Percentiles rank a stretch among this genome's conserved stretches.
phyloP scores from a whole-genome alignment of 257 asterid species.

The Fraxinus quadrangulata region DNA sequence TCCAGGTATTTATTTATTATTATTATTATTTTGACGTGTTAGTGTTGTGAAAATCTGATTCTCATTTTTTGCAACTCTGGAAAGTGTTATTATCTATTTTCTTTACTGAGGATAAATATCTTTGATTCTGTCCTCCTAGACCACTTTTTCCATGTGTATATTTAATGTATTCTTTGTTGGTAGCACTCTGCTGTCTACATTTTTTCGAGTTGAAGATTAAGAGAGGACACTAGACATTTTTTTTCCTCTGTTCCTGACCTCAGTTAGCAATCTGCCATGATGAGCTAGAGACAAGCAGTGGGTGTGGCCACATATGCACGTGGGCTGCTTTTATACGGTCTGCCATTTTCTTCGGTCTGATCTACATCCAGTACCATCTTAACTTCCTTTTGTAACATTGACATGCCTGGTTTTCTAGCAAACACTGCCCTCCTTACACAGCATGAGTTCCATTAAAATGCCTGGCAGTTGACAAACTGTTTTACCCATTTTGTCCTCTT shows the following conservation, averaged over 20 bases:
- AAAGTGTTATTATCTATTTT: background rate
- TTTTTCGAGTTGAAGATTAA: background rate
- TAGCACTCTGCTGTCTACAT: background rate
- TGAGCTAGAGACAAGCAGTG: no score
- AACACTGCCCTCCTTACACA: no score
- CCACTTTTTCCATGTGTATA: background rate
- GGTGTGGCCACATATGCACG: no score
- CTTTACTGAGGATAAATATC: background rate
- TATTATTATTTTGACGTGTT: background rate
- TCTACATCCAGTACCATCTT: no score
- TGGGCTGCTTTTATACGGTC: background rate
- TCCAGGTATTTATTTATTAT: conserved; percentile 51
- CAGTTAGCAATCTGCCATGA: no score
- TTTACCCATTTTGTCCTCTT: background rate
- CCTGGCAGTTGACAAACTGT: background rate
- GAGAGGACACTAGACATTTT: background rate
- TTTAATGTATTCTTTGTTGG: background rate
- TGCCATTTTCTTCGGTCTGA: no score
- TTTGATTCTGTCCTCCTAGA: background rate
- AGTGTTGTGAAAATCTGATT: background rate
- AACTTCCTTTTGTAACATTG: no score
- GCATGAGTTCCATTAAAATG: background rate
- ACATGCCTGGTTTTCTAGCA: no score
- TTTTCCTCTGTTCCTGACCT: no score
- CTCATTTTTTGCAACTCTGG: conserved; percentile 2